A percentile compares a stretch with the other conserved stretches of the same genome.
phyloP scores from a whole-genome alignment of 352 stramenopile species.

The Nothophytophthora sp. region DNA sequence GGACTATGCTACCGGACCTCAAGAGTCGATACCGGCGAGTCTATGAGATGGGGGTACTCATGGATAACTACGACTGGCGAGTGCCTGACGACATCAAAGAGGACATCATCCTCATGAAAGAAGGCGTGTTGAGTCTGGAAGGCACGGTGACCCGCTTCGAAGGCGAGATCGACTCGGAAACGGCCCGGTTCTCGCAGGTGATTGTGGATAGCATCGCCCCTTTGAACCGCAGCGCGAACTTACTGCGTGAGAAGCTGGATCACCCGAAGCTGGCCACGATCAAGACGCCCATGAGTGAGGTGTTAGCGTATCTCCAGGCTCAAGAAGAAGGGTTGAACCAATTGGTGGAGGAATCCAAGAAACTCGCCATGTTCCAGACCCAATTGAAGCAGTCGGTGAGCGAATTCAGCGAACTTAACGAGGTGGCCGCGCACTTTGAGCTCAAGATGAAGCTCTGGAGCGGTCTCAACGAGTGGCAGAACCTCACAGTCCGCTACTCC shows the following conservation, averaged over 20 bases:
- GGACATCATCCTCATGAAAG: slow-evolving; percentile 94
- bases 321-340: slow-evolving; percentile 75
- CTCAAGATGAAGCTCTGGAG: slow-evolving; percentile 93
- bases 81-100: slow-evolving; percentile 93
- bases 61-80: slow-evolving; percentile 92
- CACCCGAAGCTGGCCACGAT: slow-evolving; percentile 78
- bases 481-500: slow-evolving; percentile 74
- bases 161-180: slow-evolving; percentile 91
- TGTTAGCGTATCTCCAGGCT: slow-evolving; percentile 68
- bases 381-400: slow-evolving; percentile 87
- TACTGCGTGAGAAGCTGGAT: slow-evolving; percentile 84
- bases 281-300: slow-evolving; percentile 72
- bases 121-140: slow-evolving; percentile 91
- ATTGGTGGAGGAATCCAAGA: slow-evolving; percentile 83
- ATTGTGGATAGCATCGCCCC: slow-evolving; percentile 89
- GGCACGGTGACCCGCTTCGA: slow-evolving; percentile 89
- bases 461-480: slow-evolving; percentile 84
- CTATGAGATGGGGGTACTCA: slow-evolving; percentile 88
- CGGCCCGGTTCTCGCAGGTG: slow-evolving; percentile 87
- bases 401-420: slow-evolving; percentile 90
- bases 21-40: slow-evolving; percentile 74
- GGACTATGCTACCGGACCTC: slow-evolving; percentile 60
- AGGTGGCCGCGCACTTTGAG: slow-evolving; percentile 84
- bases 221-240: slow-evolving; percentile 64
- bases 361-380: slow-evolving; percentile 87